Evolutionary conservation across 2,329 filamentous ascomycete species (phyloP).

Genomic region (Penicillium sp.): DNA sequence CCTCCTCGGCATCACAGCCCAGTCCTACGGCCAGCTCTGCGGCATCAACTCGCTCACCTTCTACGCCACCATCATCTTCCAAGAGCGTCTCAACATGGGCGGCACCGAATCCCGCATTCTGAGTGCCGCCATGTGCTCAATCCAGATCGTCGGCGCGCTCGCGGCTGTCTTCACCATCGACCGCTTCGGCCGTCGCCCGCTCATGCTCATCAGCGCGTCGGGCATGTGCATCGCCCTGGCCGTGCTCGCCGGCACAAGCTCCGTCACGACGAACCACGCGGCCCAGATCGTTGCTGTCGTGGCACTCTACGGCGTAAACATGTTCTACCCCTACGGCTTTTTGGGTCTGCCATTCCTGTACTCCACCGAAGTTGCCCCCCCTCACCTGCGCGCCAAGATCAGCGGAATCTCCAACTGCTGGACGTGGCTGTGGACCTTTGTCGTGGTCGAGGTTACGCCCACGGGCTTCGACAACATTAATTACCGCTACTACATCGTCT

Average conservation of each 20-base stretch:
- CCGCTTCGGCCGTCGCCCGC: constrained; percentile 47
- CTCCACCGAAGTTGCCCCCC: constrained; percentile 13
- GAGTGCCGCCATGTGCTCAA: constrained; percentile 51
- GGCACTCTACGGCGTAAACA: constrained; percentile 11
- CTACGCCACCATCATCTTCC: constrained; percentile 36
- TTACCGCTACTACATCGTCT: constrained; percentile 45
- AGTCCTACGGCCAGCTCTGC: constrained; percentile 37
- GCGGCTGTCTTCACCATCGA: constrained; percentile 51
- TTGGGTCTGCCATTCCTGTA: constrained; percentile 14
- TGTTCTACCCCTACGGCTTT: constrained; percentile 16
- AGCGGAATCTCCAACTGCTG: constrained; percentile 51
- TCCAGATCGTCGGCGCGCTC: constrained; percentile 53
- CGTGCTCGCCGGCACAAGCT: constrained; percentile 21
- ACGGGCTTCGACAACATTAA: constrained; percentile 43
- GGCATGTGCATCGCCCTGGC: constrained; percentile 56
- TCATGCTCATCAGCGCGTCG: constrained; percentile 51
- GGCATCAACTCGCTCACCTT: constrained; percentile 36
- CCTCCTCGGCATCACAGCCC: constrained; percentile 28
- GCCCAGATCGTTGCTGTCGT: constrained; percentile 13
- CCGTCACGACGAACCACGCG: constrained; percentile 13
- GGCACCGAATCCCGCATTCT: constrained; percentile 28
- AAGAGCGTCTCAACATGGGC: constrained; percentile 24
- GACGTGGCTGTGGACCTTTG: constrained; percentile 38
- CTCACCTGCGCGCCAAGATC: constrained; percentile 44
- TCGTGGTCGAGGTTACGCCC: constrained; percentile 35